Base-by-base conservation (phyloP, 2,329 filamentous ascomycete genomes). In the Xylariales sp. region DNA sequence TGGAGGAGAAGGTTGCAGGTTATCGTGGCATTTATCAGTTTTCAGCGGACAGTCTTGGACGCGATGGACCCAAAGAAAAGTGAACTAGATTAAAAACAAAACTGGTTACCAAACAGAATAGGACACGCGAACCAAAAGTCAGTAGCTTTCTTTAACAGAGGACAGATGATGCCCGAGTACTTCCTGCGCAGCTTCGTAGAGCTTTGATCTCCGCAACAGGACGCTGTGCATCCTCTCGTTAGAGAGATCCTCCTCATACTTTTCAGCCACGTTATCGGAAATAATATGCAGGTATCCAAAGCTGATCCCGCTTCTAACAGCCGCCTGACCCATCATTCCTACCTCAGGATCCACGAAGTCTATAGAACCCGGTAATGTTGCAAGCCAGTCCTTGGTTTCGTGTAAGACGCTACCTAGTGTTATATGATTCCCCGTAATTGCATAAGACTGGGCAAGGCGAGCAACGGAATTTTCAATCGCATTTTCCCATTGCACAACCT, bases 301-400 rank as follows among this genome's bases (percentile, higher is more conserved):
- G 5, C 33, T n/a, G 5, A 40, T 15, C 2, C 33, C 19, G 21
- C 37, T 40, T 13, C 40, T 18, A 8, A 42, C 33, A 6, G 42
- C 40, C 2, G 42, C 42, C 37, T 42, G 40, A 2, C 37, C 42
- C 40, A 45, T 45, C 40, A 45, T 42, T 18, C 42, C 42, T 14
- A 45, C 42, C 29, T 45, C 42, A 8, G 40, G 42, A 15, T 45
- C 42, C 10, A 45, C 42, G 20, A 45, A 42, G 33, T 45, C 42
- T 14, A 40, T 30, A 6, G 33, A 14, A 20, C 30, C 32, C 12
- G 38, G 31, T 5, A 45, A 24, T 19, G 29, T 19, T 11, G 40
- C 33, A 15, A 40, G 42, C 42, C 42, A 45, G 27, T 17, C 20
- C 33, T 38, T 38, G 8, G 42, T 45, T 24, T 45, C 42, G 20